phyloP scores from a whole-genome alignment of 2,329 filamentous ascomycete genomes.

The Cladosporium sp. region DNA sequence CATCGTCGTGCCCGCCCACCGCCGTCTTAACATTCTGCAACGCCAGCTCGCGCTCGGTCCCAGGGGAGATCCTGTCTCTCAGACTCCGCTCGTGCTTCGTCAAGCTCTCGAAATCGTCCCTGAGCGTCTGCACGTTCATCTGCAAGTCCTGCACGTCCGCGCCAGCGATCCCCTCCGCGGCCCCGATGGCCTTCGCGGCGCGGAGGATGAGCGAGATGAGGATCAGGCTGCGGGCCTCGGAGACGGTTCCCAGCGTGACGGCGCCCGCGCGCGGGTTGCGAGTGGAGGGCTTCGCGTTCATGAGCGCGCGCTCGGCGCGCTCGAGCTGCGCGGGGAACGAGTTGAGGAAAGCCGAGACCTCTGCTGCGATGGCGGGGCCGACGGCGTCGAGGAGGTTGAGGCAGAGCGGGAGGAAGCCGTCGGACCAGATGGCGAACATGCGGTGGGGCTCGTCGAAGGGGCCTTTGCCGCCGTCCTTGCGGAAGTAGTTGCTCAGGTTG shows the following conservation, averaged over 20 bases:
- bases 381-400: slow-evolving; percentile 82
- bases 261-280: slow-evolving; percentile 47
- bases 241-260: slow-evolving; percentile 66
- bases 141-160: slow-evolving; percentile 63
- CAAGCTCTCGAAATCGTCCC: slow-evolving; percentile 79
- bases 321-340: slow-evolving; percentile 75
- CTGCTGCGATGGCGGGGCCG: slow-evolving; percentile 72
- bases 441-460: slow-evolving; percentile 72
- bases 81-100: slow-evolving; percentile 58
- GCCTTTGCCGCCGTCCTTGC: slow-evolving; percentile 60
- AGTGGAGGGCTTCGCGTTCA: slow-evolving; percentile 44
- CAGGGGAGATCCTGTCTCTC: slow-evolving; percentile 64
- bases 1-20: not conserved
- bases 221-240: slow-evolving; percentile 72
- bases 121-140: slow-evolving; percentile 66
- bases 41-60: slow-evolving; percentile 16
- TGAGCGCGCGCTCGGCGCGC: slow-evolving; percentile 66
- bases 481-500: slow-evolving; percentile 71
- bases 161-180: slow-evolving; percentile 52
- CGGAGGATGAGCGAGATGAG: slow-evolving; percentile 68
- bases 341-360: slow-evolving; percentile 81
- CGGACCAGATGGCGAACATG: slow-evolving; percentile 84
- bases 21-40: not conserved
- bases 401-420: slow-evolving; percentile 78
- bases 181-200: slow-evolving; percentile 57